These are phyloP conservation scores for Aurinia saxatilis DNA, from an alignment of 345 rosid genomes.

Conservation along the genomic window DNA sequence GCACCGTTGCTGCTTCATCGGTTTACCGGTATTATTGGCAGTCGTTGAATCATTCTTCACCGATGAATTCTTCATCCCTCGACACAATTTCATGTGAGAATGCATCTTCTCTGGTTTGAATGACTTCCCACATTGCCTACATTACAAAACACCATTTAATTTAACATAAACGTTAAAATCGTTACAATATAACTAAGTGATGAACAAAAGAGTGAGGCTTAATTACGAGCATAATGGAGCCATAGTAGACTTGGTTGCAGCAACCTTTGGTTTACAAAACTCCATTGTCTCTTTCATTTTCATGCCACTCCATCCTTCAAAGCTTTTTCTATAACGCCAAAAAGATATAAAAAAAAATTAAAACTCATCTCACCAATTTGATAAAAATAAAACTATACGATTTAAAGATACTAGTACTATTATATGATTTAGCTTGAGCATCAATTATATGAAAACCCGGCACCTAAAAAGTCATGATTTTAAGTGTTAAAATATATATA, in stretches of 20 bases:
- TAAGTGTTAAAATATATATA: neutral
- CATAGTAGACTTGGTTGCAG: conserved; percentile 24
- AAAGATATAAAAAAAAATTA: neutral
- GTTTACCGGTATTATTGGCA: neutral
- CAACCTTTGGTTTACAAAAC: conserved; percentile 29
- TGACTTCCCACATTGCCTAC: conserved; percentile 71
- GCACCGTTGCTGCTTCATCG: conserved; percentile 17
- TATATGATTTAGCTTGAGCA: neutral
- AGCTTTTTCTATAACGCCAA: conserved; percentile 33
- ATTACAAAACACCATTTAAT: neutral
- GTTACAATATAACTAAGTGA: neutral
- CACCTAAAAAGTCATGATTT: neutral
- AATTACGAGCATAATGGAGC: conserved; percentile 75
- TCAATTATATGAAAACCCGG: neutral
- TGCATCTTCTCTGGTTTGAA: conserved; percentile 74
- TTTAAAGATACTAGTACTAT: too few species aligned
- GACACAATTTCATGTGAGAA: conserved; percentile 66
- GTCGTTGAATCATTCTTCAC: conserved; percentile 2
- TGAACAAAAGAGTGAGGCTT: conserved; percentile 20
- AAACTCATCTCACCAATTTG: neutral
- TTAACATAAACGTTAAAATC: too few species aligned
- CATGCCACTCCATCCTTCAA: conserved; percentile 33
- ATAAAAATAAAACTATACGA: too few species aligned
- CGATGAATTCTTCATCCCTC: conserved; percentile 37
- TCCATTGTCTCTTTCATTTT: conserved; percentile 32